Evolutionary conservation across 1,139 yeast species (phyloP).

Genomic region (Hanseniaspora gamundiae): DNA sequence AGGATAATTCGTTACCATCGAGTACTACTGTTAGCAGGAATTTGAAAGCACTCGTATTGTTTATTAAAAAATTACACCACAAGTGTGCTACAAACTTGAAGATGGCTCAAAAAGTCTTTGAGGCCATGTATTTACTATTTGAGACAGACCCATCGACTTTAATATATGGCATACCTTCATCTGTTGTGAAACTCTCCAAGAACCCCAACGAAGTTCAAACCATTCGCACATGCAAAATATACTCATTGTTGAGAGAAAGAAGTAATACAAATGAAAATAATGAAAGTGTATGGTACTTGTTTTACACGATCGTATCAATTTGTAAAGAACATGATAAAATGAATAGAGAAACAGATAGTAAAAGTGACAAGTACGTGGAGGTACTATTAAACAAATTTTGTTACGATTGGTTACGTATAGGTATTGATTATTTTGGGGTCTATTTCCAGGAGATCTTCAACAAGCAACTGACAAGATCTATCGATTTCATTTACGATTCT

Average conservation of each 20-base stretch:
- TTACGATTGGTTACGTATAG: slow-evolving; percentile 6
- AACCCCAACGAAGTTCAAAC: too few species aligned
- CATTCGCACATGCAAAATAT: too few species aligned
- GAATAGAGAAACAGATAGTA: neutral
- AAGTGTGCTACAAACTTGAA: neutral
- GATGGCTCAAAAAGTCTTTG: neutral
- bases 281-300: slow-evolving; percentile 6
- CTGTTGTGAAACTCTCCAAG: too few species aligned
- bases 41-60: neutral
- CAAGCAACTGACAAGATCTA: neutral
- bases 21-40: neutral
- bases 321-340: slow-evolving; percentile 1
- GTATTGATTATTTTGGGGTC: slow-evolving; percentile 5
- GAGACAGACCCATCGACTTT: neutral
- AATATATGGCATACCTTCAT: neutral
- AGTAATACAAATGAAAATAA: neutral
- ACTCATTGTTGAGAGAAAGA: too few species aligned
- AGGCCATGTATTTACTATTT: slow-evolving; percentile 1
- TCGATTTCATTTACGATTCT: neutral
- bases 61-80: neutral
- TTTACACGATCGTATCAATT: slow-evolving; percentile 1
- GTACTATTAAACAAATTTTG: slow-evolving; percentile 1
- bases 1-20: too few species aligned
- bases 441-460: slow-evolving; percentile 1
- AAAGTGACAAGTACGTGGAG: neutral